Evolutionary conservation across 805 yeast species (phyloP).

Genomic region (Pichia paraexigua): DNA sequence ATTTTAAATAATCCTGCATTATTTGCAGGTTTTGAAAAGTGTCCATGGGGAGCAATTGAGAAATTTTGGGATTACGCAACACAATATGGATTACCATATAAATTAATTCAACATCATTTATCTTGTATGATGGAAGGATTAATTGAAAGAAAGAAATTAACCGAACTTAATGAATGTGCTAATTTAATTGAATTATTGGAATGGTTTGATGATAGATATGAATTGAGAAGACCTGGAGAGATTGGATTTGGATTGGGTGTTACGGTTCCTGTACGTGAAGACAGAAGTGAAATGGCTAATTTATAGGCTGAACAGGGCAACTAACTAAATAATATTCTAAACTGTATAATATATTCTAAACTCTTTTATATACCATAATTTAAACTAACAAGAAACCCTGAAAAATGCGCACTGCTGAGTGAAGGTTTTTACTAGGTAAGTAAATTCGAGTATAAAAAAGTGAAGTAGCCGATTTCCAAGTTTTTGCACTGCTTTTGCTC

Average conservation of each 20-base stretch:
- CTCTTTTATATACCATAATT: no score
- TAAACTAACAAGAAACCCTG: background rate
- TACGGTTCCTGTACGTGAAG: conserved; percentile 18
- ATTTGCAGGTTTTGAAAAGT: conserved; percentile 60
- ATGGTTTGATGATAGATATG: conserved; percentile 71
- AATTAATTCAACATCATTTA: conserved; percentile 80
- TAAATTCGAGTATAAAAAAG: background rate
- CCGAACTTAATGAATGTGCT: conserved; percentile 55
- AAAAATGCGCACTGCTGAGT: background rate
- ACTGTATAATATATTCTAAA: no score
- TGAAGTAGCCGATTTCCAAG: no score
- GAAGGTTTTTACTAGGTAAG: no score
- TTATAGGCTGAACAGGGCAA: background rate
- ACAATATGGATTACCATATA: conserved; percentile 77
- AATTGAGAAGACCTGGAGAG: conserved; percentile 60
- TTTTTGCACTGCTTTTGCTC: no score
- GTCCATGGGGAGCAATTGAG: conserved; percentile 93
- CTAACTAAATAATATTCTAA: background rate
- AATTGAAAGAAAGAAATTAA: conserved; percentile 39
- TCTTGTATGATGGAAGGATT: conserved; percentile 72
- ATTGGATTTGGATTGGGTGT: conserved; percentile 52
- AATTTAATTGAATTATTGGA: conserved; percentile 61
- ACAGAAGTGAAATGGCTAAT: conserved; percentile 7
- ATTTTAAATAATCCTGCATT: conserved; percentile 78
- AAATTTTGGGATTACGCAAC: conserved; percentile 70